phyloP scores from a whole-genome alignment of 192 early-diverging fungal genomes.

The Coemansia sp. region DNA sequence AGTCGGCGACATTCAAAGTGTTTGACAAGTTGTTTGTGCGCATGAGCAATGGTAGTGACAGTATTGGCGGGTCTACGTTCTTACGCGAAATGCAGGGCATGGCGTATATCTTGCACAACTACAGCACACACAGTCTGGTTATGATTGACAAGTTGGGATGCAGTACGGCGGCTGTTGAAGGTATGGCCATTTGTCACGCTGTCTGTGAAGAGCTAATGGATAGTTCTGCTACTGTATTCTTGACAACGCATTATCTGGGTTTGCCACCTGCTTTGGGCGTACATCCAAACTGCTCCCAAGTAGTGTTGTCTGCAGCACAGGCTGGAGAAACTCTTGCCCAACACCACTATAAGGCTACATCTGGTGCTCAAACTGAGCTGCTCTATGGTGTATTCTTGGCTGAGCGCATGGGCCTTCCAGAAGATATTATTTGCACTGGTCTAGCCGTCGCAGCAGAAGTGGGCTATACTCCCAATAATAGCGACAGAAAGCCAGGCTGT shows the following conservation, averaged over 20 bases:
- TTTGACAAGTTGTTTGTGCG: conserved; percentile 75
- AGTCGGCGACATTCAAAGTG: conserved; percentile 74
- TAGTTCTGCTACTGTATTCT: conserved; percentile 63
- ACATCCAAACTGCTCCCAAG: conserved; percentile 55
- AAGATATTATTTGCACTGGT: conserved; percentile 30
- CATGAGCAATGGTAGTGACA: conserved; percentile 71
- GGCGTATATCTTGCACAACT: conserved; percentile 76
- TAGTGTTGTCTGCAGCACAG: conserved; percentile 29
- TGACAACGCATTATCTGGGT: conserved; percentile 81
- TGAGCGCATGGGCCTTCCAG: conserved; percentile 30
- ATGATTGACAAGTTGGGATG: conserved; percentile 93
- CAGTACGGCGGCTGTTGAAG: conserved; percentile 59
- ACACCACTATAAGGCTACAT: conserved; percentile 22
- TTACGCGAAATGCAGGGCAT: conserved; percentile 88
- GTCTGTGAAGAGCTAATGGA: conserved; percentile 71
- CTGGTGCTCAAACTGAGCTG: conserved; percentile 25
- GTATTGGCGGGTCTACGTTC: conserved; percentile 74
- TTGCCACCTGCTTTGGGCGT: conserved; percentile 58
- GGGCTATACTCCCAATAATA: neutral
- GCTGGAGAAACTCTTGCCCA: neutral
- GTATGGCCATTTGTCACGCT: conserved; percentile 70
- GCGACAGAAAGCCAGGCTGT: neutral
- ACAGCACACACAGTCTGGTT: conserved; percentile 69
- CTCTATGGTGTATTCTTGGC: conserved; percentile 50
- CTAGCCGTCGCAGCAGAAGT: conserved; percentile 46